Conservation (phyloP, 2,329 filamentous ascomycete species). For the Westerdykella aurantiaca region DNA sequence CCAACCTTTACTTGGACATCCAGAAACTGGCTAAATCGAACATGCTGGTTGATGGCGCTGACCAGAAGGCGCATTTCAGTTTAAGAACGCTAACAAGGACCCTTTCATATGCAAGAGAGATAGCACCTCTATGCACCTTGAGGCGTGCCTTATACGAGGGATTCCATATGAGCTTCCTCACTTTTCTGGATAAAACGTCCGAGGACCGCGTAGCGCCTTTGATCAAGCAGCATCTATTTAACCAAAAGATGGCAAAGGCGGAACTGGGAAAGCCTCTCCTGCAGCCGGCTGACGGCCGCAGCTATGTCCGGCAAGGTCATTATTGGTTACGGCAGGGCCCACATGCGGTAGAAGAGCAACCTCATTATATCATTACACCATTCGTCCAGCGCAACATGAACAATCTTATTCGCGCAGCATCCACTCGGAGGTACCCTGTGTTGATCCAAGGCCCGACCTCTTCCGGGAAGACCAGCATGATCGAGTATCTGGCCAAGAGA, state of each 20-base stretch:
- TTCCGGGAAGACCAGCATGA: constrained; percentile 98
- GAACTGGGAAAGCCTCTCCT: constrained; percentile 73
- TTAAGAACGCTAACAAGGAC: constrained; percentile 88
- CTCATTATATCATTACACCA: constrained; percentile 92
- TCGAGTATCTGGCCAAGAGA: constrained; percentile 93
- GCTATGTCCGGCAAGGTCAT: constrained; percentile 79
- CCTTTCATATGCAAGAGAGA: constrained; percentile 79
- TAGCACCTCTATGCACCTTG: constrained; percentile 76
- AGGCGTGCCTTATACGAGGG: constrained; percentile 87
- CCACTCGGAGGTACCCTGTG: constrained; percentile 85
- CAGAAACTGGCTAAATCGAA: constrained; percentile 77
- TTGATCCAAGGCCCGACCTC: constrained; percentile 96
- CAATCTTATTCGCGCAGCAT: constrained; percentile 89
- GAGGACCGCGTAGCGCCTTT: constrained; percentile 72
- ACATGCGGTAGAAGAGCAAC: constrained; percentile 60
- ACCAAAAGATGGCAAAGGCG: constrained; percentile 62
- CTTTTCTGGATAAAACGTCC: constrained; percentile 75
- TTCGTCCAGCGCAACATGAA: constrained; percentile 93
- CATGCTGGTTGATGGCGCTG: constrained; percentile 84
- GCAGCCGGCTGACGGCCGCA: constrained; percentile 66
- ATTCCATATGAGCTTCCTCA: constrained; percentile 96
- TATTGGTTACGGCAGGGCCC: constrained; percentile 84
- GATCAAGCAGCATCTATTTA: constrained; percentile 74
- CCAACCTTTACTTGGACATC: constrained; percentile 79
- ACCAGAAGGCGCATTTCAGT: constrained; percentile 95